Percentiles rank a stretch among this genome's conserved stretches.
These are phyloP conservation scores for Rhododendron griersonianum DNA, from an alignment of 148 eudicot species.

Conservation along the genomic window DNA sequence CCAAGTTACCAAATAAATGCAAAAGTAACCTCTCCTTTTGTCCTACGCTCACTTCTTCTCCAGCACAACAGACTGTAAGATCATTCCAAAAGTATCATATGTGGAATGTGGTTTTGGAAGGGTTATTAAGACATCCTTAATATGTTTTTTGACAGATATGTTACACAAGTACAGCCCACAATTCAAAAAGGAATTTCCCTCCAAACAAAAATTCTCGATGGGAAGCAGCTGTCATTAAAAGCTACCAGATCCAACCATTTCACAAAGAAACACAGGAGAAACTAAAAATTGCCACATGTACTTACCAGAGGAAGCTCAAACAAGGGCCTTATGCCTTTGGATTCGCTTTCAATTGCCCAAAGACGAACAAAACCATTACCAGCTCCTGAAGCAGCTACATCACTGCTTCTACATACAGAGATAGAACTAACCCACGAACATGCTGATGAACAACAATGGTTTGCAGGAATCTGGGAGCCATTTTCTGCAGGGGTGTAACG, in stretches of 20 bases:
- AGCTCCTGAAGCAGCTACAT: constrained; percentile 97
- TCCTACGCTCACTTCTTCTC: not conserved
- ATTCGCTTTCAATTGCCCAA: constrained; percentile 80
- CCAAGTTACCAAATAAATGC: not conserved
- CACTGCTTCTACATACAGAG: constrained; percentile 79
- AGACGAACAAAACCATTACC: constrained; percentile 79
- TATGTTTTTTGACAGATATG: not conserved
- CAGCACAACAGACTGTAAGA: not conserved
- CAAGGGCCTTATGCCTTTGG: constrained; percentile 66
- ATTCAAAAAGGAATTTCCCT: not conserved
- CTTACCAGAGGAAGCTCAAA: constrained; percentile 85
- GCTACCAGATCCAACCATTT: not conserved
- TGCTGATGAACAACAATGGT: constrained; percentile 36
- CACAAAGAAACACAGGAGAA: not conserved
- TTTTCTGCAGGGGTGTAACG: constrained; percentile 34
- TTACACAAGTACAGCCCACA: not conserved
- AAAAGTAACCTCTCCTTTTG: not conserved
- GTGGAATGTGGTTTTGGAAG: not conserved
- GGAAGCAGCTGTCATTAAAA: not conserved
- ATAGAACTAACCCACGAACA: constrained; percentile 88
- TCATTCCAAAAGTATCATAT: not conserved
- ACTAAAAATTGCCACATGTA: constrained; percentile 1
- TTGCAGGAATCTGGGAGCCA: constrained; percentile 21
- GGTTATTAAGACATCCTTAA: not conserved
- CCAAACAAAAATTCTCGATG: not conserved